Base-by-base conservation (phyloP, 2,329 filamentous ascomycete genomes). In the Sporothrix variecibatus region DNA sequence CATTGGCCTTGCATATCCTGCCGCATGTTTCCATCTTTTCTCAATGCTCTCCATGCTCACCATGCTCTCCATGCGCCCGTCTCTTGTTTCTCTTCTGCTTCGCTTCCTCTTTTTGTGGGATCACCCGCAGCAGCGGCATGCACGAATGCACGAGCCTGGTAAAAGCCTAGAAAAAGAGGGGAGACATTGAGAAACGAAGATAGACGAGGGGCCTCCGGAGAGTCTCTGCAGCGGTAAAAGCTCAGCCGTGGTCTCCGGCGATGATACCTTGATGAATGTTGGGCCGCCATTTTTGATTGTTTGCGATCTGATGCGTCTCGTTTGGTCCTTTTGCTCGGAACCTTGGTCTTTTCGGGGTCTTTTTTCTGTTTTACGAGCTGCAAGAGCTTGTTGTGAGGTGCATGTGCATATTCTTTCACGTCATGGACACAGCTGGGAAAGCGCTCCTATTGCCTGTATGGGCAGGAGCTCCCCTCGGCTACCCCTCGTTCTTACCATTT, bases 41-140 rank as follows among this genome's bases (percentile, higher is more conserved):
- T 26, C 51, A 23, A 56, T 26, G 51, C 7, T 65, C 28, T 65
- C 62, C 62, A 23, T 49, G 51, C 7, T 65, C 28, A 46, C 62
- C 62, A 23, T 49, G 51, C n/a, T 65, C 26, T 67, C 62, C 62
- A 23, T 70, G 49, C 31, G 1, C 49, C 46, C 67, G 26, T 49
- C 43, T 51, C 26, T 34, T 51, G 40, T 51, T 51, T 51, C 28
- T 68, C 43, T 26, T 46, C 23, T 67, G n/a, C 62, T 67, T 67
- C 62, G 38, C 62, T 46, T 67, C 20, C 12, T 46, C n/a, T 6
- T 26, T 65, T 43, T 65, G 60, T 65, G 60, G 60, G n/a, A 49
- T 68, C n/a, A 43, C 31, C 67, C 31, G 67, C 67, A 53, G 67
- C 40, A 68, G 67, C 64, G 23, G 23, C 64, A 67, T 67, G 64